Base-by-base conservation (phyloP, 805 yeast genomes). In the Teunomyces kruisii region DNA sequence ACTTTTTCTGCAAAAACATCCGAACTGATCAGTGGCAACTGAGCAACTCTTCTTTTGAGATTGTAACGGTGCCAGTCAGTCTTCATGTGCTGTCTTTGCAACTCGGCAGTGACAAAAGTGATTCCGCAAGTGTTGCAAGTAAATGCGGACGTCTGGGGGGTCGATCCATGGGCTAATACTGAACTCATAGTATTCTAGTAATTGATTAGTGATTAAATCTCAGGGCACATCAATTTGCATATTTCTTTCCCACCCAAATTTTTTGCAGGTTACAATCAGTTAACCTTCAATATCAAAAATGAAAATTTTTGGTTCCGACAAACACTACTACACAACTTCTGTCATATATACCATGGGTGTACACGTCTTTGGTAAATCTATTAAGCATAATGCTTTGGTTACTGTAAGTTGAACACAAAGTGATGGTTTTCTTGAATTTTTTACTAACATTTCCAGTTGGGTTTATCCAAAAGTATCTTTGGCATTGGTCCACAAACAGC, bases 11-110 rank as follows among this genome's bases (percentile, higher is more conserved):
- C 87, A 64, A 72, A 72, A n/a, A 65, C 55, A n/a, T 65, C 74
- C 39, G 75, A 75, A 42, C 67, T 64, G 22, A 74, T 69, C 13
- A 74, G 59, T 2, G 79, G 77, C 51, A 74, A 60, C 48, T 67
- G 69, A 1, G 97, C 96, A 27, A 94, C 96, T 57, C 96, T 79
- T 68, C 99, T 81, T 62, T 94, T 94, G 59, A 94, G 76, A 59
- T 94, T 94, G 66, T 94, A 94, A 51, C 99, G 78, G 62, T 94
- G 99, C 99, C 99, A 94, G 45, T 94, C 99, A 2, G 96, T 84
- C 62, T 88, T 89, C 99, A 94, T 94, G 63, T 94, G 99, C 52
- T 77, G 78, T 50, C 98, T 76, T 68, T 94, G 99, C 47, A 83
- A 74, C 50, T 84, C 94, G n/a, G 96, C 84, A 30, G 83, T 74